A percentile compares a stretch with the other conserved stretches of the same genome.
phyloP scores from a whole-genome alignment of 192 early-diverging fungal genomes.

The Mortierella hygrophila region DNA sequence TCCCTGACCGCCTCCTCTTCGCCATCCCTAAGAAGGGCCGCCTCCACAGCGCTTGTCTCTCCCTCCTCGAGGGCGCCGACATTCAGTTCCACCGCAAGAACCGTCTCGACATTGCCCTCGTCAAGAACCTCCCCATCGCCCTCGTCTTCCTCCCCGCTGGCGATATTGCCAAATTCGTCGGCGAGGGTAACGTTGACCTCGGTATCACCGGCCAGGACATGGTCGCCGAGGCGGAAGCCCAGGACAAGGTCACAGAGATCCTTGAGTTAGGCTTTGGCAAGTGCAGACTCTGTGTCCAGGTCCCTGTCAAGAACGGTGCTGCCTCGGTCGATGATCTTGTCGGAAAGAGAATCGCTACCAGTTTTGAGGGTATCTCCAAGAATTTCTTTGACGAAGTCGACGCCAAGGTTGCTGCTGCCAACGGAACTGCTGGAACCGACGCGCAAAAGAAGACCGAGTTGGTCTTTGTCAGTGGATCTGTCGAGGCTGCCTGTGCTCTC shows the following conservation, averaged over 20 bases:
- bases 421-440: conserved; percentile 17
- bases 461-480: conserved; percentile 91
- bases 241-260: conserved; percentile 78
- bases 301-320: conserved; percentile 73
- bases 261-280: conserved; percentile 91
- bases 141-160: conserved; percentile 95
- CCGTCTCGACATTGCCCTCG: conserved; percentile 97
- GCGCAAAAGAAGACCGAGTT: conserved; percentile 76
- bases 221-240: conserved; percentile 83
- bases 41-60: conserved; percentile 89
- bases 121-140: conserved; percentile 93
- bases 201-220: conserved; percentile 99
- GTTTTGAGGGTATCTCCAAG: conserved; percentile 80
- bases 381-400: conserved; percentile 86
- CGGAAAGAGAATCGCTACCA: conserved; percentile 95
- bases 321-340: conserved; percentile 74
- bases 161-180: conserved; percentile 97
- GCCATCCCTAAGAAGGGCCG: conserved; percentile 99
- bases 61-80: conserved; percentile 89
- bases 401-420: conserved; percentile 47
- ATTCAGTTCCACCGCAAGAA: conserved; percentile 95
- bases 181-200: conserved; percentile 94
- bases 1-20: conserved; percentile 85
- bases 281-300: conserved; percentile 93
- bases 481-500: conserved; percentile 96